phyloP scores from a whole-genome alignment of 2,329 filamentous ascomycete species.

The Pseudogymnoascus sp. region DNA sequence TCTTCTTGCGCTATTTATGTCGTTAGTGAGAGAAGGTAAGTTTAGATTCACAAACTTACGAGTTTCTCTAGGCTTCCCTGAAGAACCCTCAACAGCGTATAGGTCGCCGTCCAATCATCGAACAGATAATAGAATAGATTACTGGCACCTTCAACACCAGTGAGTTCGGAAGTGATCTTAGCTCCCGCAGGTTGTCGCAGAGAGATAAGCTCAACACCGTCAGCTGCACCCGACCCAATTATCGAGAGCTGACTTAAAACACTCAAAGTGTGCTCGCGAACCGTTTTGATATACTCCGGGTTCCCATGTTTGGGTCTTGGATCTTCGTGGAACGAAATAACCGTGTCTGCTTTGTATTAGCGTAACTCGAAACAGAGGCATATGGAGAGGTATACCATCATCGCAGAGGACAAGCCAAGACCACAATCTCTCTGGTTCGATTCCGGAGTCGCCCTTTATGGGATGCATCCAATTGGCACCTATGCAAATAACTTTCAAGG shows the following conservation, averaged over 20 bases:
- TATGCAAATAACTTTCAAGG: constrained; percentile 52
- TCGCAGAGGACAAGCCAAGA: constrained; percentile 64
- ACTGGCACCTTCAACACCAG: constrained; percentile 45
- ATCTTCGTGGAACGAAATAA: constrained; percentile 62
- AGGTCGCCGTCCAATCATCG: constrained; percentile 57
- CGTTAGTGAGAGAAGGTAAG: constrained; percentile 15
- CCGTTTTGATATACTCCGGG: constrained; percentile 34
- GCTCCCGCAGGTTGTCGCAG: constrained; percentile 22
- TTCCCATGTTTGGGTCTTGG: constrained; percentile 32
- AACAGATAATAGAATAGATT: constrained; percentile 61
- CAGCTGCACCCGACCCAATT: constrained; percentile 32
- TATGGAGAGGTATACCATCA: constrained; percentile 41
- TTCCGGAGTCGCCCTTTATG: constrained; percentile 28
- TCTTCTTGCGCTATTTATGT: constrained; percentile 17
- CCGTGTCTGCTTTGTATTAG: constrained; percentile 43
- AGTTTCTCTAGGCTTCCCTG: constrained; percentile 41
- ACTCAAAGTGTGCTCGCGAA: constrained; percentile 44
- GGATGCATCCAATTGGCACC: constrained; percentile 60
- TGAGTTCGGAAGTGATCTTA: constrained; percentile 25
- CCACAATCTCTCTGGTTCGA: constrained; percentile 45
- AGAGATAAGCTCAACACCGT: constrained; percentile 26
- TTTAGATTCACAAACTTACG: constrained; percentile 30
- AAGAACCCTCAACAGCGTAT: constrained; percentile 44
- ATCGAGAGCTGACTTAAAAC: constrained; percentile 56
- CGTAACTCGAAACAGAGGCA: constrained; percentile 9